Percentiles rank a stretch among this genome's conserved stretches.
Conservation (phyloP, 805 yeast genomes). For the Kuraishia capsulata region DNA sequence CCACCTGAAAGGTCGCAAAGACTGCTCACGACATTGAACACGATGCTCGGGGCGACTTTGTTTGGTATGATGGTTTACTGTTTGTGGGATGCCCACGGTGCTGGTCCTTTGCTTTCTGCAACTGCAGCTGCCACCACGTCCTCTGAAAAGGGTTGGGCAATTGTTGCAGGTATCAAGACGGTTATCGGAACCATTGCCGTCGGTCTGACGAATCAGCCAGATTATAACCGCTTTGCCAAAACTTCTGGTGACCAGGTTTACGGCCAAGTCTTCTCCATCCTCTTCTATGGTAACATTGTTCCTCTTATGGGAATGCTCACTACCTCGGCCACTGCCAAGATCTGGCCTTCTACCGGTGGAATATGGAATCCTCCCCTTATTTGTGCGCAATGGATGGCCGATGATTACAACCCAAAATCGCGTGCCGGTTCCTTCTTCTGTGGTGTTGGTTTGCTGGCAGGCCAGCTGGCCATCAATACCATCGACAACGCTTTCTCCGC, state of each 20-base stretch:
- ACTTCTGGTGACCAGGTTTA: slow-evolving; percentile 6
- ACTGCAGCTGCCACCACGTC: slow-evolving; percentile 4
- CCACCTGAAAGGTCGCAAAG: slow-evolving; percentile 30
- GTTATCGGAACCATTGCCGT: slow-evolving; percentile 31
- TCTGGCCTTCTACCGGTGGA: slow-evolving; percentile 22
- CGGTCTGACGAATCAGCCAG: slow-evolving; percentile 27
- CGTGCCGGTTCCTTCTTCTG: slow-evolving; percentile 42
- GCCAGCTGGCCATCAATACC: slow-evolving; percentile 30
- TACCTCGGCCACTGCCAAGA: slow-evolving; percentile 31
- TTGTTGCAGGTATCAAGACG: slow-evolving; percentile 28
- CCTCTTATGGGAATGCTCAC: slow-evolving; percentile 37
- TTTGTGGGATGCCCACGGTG: slow-evolving; percentile 4
- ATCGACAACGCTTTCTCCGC: slow-evolving; percentile 32
- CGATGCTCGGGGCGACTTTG: background rate
- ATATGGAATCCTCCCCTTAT: slow-evolving; percentile 40
- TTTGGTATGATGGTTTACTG: slow-evolving; percentile 2
- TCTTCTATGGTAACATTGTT: slow-evolving; percentile 14
- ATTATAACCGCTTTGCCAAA: slow-evolving; percentile 22
- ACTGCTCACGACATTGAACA: background rate
- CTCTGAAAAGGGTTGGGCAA: slow-evolving; percentile 25
- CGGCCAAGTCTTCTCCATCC: slow-evolving; percentile 26
- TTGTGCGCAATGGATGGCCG: slow-evolving; percentile 28
- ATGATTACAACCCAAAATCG: slow-evolving; percentile 24
- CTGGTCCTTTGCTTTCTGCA: slow-evolving; percentile 2
- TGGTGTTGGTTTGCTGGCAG: slow-evolving; percentile 25